Evolutionary conservation across 1,284 basidiomycete species (phyloP).

Genomic region (Gymnopus androsaceus): DNA sequence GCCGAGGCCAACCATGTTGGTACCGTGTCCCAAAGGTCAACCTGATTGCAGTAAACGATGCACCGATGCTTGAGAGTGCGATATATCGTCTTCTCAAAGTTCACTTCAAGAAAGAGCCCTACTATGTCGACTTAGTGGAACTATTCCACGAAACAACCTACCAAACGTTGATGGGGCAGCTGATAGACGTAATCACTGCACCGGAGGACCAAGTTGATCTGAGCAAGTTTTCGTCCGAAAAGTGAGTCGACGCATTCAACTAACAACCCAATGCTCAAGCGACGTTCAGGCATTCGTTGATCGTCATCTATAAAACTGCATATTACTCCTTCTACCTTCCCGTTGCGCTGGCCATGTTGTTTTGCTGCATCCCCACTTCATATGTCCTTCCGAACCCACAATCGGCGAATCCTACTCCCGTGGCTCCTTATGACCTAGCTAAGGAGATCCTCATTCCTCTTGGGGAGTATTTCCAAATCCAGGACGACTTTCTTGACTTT

Average conservation of each 20-base stretch:
- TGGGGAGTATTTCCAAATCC: conserved; percentile 98
- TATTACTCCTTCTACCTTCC: conserved; percentile 99
- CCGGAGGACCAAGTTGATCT: conserved; percentile 90
- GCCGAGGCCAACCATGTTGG: conserved; percentile 98
- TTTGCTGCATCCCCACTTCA: conserved; percentile 69
- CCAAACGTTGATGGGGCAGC: conserved; percentile 95
- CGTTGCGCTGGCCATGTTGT: conserved; percentile 90
- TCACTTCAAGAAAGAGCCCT: conserved; percentile 82
- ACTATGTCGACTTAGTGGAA: conserved; percentile 89
- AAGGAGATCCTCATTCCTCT: conserved; percentile 87
- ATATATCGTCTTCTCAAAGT: conserved; percentile 91
- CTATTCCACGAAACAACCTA: conserved; percentile 92
- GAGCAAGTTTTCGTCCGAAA: conserved; percentile 82
- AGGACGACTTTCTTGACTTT: conserved; percentile 97
- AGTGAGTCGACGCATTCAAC: conserved; percentile 45
- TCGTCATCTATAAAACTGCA: conserved; percentile 97
- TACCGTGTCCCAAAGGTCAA: conserved; percentile 79
- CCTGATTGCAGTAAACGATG: conserved; percentile 94
- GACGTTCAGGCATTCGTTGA: conserved; percentile 89
- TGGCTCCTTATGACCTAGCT: conserved; percentile 76
- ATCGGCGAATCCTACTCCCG: conserved; percentile 23
- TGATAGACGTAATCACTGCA: conserved; percentile 94
- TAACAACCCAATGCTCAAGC: not conserved
- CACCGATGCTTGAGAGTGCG: conserved; percentile 94
- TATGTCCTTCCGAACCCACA: conserved; percentile 41